Evolutionary conservation across 1,284 basidiomycete genomes (phyloP).

Genomic region (Leccinum angustisporum): DNA sequence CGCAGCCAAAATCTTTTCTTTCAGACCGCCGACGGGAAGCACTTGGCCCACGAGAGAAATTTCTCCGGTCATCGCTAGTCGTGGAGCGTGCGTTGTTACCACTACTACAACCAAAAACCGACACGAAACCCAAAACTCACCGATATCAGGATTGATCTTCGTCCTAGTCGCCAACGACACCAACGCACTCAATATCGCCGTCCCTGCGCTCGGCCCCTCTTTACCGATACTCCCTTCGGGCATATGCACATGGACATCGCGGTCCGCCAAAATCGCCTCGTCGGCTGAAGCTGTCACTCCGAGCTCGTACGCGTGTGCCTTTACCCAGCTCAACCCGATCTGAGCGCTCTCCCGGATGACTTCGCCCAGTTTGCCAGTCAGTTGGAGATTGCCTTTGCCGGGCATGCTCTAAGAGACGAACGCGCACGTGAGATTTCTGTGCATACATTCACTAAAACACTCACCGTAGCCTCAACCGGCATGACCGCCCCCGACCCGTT

Average conservation of each 20-base stretch:
- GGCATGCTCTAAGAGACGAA: constrained; percentile 72
- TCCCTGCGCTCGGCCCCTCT: constrained; percentile 75
- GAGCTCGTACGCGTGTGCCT: constrained; percentile 84
- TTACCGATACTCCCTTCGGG: constrained; percentile 83
- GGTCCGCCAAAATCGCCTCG: constrained; percentile 80
- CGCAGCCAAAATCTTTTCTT: constrained; percentile 94
- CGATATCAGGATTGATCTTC: constrained; percentile 82
- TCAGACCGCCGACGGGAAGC: constrained; percentile 89
- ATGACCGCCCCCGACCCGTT: constrained; percentile 96
- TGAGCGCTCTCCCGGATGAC: constrained; percentile 96
- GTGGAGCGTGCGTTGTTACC: background rate
- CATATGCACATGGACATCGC: constrained; percentile 93
- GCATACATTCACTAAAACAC: constrained; percentile 29
- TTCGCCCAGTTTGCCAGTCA: constrained; percentile 97
- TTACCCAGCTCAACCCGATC: constrained; percentile 93
- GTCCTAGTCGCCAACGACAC: constrained; percentile 77
- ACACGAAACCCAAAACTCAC: constrained; percentile 42
- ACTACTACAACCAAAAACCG: background rate
- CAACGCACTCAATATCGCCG: constrained; percentile 88
- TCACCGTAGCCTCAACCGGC: constrained; percentile 91
- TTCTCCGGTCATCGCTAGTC: constrained; percentile 90
- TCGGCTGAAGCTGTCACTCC: constrained; percentile 77
- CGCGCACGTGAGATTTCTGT: background rate
- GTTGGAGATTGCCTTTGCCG: constrained; percentile 84
- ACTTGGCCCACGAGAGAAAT: constrained; percentile 92